These are phyloP conservation scores for Komagataella mondaviorum DNA, from an alignment of 805 yeast genomes.

Conservation along the genomic window DNA sequence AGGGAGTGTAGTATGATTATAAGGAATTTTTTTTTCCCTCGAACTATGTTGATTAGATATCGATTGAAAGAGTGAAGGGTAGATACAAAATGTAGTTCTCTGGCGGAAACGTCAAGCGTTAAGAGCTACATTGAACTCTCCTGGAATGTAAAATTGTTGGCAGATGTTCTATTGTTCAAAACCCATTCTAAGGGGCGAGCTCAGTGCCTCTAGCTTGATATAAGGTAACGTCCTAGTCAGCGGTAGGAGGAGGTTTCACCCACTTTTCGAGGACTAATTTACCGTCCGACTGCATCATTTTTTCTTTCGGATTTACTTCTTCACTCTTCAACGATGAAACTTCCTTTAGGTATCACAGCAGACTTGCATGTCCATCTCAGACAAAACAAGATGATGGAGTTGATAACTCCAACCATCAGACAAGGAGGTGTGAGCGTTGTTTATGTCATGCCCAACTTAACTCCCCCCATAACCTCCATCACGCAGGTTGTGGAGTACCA, in stretches of 20 bases:
- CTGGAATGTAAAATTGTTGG: no score
- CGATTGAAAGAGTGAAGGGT: not conserved
- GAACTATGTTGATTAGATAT: not conserved
- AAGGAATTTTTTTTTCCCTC: not conserved
- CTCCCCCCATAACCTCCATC: conserved; percentile 80
- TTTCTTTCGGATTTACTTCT: not conserved
- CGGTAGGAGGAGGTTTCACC: not conserved
- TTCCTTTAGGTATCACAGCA: conserved; percentile 50
- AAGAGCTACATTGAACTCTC: no score
- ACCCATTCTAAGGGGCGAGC: no score
- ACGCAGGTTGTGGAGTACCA: conserved; percentile 64
- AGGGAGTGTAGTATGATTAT: not conserved
- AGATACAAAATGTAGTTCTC: not conserved
- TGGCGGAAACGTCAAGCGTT: no score
- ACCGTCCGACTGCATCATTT: not conserved
- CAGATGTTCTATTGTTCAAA: no score
- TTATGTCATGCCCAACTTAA: conserved; percentile 91
- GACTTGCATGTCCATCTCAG: conserved; percentile 96
- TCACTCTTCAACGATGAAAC: not conserved
- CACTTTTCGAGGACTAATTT: not conserved
- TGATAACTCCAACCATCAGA: conserved; percentile 79
- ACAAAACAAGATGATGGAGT: conserved; percentile 86
- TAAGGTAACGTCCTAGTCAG: not conserved
- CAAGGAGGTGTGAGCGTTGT: conserved; percentile 88
- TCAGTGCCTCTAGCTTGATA: not conserved